Evolutionary conservation across 495 filamentous ascomycete genomes (phyloP).

Genomic region (Apiosordaria backusii): DNA sequence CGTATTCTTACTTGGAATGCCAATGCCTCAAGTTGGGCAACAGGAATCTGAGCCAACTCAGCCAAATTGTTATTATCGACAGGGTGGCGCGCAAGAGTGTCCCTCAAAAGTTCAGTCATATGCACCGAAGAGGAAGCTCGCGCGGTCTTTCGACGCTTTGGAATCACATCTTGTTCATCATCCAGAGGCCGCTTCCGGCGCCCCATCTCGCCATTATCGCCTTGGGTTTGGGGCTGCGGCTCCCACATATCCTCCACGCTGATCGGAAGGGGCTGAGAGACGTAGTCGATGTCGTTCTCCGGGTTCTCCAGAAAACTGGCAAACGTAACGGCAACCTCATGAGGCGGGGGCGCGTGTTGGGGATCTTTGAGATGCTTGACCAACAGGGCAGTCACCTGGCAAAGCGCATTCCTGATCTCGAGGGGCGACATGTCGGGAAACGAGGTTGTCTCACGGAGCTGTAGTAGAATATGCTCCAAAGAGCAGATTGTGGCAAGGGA

Average conservation of each 20-base stretch:
- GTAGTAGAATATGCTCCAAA: constrained; percentile 40
- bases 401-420: constrained; percentile 41
- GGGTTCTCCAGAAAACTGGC: constrained; percentile 32
- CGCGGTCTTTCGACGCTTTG: constrained; percentile 24
- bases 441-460: constrained; percentile 31
- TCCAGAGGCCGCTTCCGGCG: constrained; percentile 36
- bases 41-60: constrained; percentile 27
- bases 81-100: constrained; percentile 17
- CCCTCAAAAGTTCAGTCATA: constrained; percentile 29
- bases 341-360: constrained; percentile 30
- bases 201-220: constrained; percentile 8
- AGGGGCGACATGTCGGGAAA: constrained; percentile 27
- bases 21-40: constrained; percentile 37
- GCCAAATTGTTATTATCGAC: not conserved
- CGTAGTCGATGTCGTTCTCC: constrained; percentile 33
- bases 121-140: constrained; percentile 12
- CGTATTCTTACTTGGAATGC: constrained; percentile 30
- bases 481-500: constrained; percentile 37
- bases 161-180: not conserved
- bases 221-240: constrained; percentile 17
- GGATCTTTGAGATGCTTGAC: constrained; percentile 30
- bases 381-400: constrained; percentile 32
- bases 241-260: constrained; percentile 37
- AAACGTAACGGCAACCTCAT: constrained; percentile 37
- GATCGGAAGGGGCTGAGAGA: constrained; percentile 33